Evolutionary conservation across 164 flowering plant species (phyloP), one percentile per base, ranked within the genome.

Genomic region (Protea cynaroides): DNA sequence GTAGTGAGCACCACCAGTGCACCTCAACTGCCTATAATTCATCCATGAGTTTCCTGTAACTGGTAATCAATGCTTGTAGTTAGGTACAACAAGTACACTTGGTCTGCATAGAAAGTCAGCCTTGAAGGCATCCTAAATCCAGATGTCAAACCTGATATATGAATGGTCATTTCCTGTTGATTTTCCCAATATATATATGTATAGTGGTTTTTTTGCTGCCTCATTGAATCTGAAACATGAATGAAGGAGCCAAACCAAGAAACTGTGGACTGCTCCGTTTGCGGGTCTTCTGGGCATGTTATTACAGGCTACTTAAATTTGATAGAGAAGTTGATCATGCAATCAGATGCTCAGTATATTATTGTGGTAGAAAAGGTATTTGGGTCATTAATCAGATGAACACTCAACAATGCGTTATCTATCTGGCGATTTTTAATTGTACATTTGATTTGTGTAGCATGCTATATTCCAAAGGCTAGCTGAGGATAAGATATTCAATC

Each of bases 321-420:
- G 75, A 47, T 95, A 18, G 82, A 84, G 66, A 78, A 67, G 17
- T 64, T 86, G 75, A 50, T 71, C 38, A 75, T 95, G 71, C 79
- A 69, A 56, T 83, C 94, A 36, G 97, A 92, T 79, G 98, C 97
- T 10, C 80, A 90, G 57, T 95, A 92, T 59, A 87, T 95, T 29
- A 79, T 92, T 22, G 78, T 92, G 25, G 88, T 95, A 59, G 99
- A 95, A 71, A 95, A 95, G 96, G 97, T 94, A 73, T n/a, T 25
- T 56, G 29, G 18, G 43, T n/a, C 18, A 0, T 29, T 25, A 11
- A 10, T 58, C 63, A 25, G 54, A 17, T 25, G 5, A 54, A 11
- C 15, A 44, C 15, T 43, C 8, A 5, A 23, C 6, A 15, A 25
- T 44, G 43, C 8, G 18, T 36, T 4, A 40, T 61, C 43, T 8